A percentile compares a stretch with the other conserved stretches of the same genome.
These are phyloP conservation scores for Musa beccarii DNA, from an alignment of 176 grass and related monocot genomes.

Conservation along the genomic window DNA sequence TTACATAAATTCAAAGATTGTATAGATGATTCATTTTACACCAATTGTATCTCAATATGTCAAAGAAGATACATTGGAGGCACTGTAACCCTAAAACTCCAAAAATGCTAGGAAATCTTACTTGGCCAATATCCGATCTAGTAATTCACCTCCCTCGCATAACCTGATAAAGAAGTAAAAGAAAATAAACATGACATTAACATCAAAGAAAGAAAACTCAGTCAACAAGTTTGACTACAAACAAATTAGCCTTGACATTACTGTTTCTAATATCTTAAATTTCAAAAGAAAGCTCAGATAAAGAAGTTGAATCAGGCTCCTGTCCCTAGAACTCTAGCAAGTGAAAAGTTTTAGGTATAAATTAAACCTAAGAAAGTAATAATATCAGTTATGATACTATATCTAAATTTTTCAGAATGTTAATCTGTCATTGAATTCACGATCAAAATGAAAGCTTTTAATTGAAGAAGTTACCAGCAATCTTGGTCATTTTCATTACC, in stretches of 20 bases:
- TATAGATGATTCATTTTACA: not conserved
- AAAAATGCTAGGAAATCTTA: constrained; percentile 28
- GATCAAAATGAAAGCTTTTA: not conserved
- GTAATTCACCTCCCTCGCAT: constrained; percentile 92
- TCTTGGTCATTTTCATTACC: no score
- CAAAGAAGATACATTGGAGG: not conserved
- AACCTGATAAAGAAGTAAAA: constrained; percentile 57
- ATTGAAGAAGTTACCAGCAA: no score
- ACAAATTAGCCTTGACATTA: not conserved
- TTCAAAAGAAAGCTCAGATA: not conserved
- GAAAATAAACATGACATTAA: not conserved
- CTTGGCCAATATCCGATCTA: constrained; percentile 88
- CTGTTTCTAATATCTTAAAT: not conserved
- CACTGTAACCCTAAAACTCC: constrained; percentile 3
- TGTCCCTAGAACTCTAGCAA: no score
- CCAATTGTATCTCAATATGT: not conserved
- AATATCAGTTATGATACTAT: no score
- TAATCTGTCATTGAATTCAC: not conserved
- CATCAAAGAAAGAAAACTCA: not conserved
- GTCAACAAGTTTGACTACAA: not conserved
- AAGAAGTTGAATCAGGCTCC: no score
- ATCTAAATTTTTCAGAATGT: no score
- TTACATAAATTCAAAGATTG: not conserved
- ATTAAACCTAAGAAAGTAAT: no score
- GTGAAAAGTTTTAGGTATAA: no score